Conservation (phyloP, 1,284 basidiomycete genomes). For the Malassezia slooffiae region DNA sequence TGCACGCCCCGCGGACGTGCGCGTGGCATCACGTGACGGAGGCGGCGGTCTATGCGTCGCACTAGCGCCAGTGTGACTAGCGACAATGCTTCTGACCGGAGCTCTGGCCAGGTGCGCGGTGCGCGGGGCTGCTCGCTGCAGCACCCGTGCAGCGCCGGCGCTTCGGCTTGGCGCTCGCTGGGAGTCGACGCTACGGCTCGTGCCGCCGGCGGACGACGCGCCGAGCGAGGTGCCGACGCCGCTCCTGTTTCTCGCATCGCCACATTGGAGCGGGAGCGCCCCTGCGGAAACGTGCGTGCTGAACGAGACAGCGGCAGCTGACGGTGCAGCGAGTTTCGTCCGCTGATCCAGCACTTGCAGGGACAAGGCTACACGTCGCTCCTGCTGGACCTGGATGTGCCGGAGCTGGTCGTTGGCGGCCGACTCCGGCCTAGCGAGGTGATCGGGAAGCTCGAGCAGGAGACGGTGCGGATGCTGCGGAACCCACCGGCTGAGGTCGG, state of each 20-base stretch:
- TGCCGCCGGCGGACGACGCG: slow-evolving; percentile 4
- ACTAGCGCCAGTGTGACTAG: too few species aligned
- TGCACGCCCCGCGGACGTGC: too few species aligned
- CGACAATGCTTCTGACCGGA: too few species aligned
- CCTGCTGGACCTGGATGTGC: slow-evolving; percentile 32
- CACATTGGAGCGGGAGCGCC: slow-evolving; percentile 21
- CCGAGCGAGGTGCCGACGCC: slow-evolving; percentile 36
- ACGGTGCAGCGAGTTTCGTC: slow-evolving; percentile 7
- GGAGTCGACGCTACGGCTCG: slow-evolving; percentile 12
- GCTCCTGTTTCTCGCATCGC: slow-evolving; percentile 32
- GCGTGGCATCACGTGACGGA: too few species aligned
- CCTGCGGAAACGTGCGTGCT: slow-evolving; percentile 16
- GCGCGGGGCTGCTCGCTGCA: too few species aligned
- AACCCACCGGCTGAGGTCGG: slow-evolving; percentile 9
- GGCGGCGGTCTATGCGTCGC: too few species aligned
- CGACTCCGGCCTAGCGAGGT: too few species aligned
- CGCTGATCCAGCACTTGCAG: slow-evolving; percentile 17
- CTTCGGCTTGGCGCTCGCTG: too few species aligned
- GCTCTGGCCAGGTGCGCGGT: too few species aligned
- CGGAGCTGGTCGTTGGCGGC: too few species aligned
- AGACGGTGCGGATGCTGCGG: slow-evolving; percentile 17
- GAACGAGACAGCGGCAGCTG: slow-evolving; percentile 6
- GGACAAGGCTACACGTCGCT: slow-evolving; percentile 22
- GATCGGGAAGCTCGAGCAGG: too few species aligned
- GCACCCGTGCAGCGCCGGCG: too few species aligned